A percentile compares a stretch with the other conserved stretches of the same genome.
Evolutionary conservation across 1,139 yeast genomes (phyloP).

Genomic region (Lodderomyces parapsilosis): DNA sequence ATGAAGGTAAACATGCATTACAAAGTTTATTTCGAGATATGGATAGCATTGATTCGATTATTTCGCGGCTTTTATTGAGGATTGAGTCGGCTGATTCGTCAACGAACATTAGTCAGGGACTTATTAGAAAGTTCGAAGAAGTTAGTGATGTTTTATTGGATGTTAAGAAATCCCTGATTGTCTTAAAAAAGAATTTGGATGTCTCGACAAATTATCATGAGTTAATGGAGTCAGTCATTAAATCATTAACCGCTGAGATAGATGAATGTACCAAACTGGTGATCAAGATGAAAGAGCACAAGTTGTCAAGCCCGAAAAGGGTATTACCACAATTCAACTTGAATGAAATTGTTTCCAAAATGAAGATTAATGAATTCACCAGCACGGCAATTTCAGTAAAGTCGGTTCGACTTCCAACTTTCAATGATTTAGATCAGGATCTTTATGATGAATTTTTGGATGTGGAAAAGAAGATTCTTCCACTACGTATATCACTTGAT

Average conservation of each 20-base stretch:
- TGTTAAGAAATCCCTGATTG: conserved; percentile 35
- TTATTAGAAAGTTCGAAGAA: conserved; percentile 29
- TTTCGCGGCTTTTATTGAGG: conserved; percentile 36
- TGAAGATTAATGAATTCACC: conserved; percentile 30
- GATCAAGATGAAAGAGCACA: conserved; percentile 37
- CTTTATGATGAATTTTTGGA: conserved; percentile 29
- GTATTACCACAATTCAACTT: conserved; percentile 40
- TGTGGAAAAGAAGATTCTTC: conserved; percentile 39
- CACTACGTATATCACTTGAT: conserved; percentile 58
- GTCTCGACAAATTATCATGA: conserved; percentile 60
- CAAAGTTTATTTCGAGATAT: conserved; percentile 36
- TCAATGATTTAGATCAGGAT: conserved; percentile 27
- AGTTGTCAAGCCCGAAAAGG: conserved; percentile 42
- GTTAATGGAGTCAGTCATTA: conserved; percentile 50
- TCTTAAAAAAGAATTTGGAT: conserved; percentile 47
- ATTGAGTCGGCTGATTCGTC: conserved; percentile 26
- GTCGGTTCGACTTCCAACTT: conserved; percentile 32
- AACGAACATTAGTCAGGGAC: conserved; percentile 2
- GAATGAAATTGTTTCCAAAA: conserved; percentile 39
- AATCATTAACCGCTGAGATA: conserved; percentile 51
- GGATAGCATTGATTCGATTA: conserved; percentile 46
- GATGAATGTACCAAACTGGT: conserved; percentile 43
- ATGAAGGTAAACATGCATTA: conserved; percentile 46
- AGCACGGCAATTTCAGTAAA: conserved; percentile 17
- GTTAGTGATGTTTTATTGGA: conserved; percentile 41